Evolutionary conservation across 1,284 basidiomycete genomes (phyloP).

Genomic region (Cerrena zonata): DNA sequence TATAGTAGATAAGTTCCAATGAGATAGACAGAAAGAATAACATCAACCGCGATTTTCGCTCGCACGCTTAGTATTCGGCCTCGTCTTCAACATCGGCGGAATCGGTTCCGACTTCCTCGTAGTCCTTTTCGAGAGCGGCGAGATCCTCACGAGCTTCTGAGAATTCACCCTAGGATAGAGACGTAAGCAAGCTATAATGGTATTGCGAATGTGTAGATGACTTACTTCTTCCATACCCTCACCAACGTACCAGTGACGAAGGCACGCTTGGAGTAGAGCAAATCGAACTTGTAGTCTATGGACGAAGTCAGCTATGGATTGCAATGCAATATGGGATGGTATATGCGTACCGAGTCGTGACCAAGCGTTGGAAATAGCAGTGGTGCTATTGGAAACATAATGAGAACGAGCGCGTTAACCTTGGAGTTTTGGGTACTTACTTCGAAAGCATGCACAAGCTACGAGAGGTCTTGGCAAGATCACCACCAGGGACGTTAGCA

Average conservation of each 20-base stretch:
- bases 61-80: constrained; percentile 62
- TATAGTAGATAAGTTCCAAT: background rate
- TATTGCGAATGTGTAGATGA: background rate
- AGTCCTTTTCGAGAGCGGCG: constrained; percentile 94
- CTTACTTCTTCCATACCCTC: constrained; percentile 90
- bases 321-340: background rate
- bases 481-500: constrained; percentile 85
- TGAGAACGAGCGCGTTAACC: constrained; percentile 6
- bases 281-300: constrained; percentile 94
- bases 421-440: constrained; percentile 28
- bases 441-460: constrained; percentile 96
- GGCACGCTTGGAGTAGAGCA: constrained; percentile 88
- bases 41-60: background rate
- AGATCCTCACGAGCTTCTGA: constrained; percentile 96
- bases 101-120: constrained; percentile 91
- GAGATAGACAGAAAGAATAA: background rate
- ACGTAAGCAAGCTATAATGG: background rate
- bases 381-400: constrained; percentile 64
- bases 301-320: background rate
- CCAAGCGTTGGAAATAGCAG: constrained; percentile 93
- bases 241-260: constrained; percentile 95
- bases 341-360: constrained; percentile 66
- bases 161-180: constrained; percentile 70
- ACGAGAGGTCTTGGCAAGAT: constrained; percentile 89
- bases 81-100: constrained; percentile 80